Conservation (phyloP, 768 basidiomycete genomes). For the Calocybe gangraenosa region DNA sequence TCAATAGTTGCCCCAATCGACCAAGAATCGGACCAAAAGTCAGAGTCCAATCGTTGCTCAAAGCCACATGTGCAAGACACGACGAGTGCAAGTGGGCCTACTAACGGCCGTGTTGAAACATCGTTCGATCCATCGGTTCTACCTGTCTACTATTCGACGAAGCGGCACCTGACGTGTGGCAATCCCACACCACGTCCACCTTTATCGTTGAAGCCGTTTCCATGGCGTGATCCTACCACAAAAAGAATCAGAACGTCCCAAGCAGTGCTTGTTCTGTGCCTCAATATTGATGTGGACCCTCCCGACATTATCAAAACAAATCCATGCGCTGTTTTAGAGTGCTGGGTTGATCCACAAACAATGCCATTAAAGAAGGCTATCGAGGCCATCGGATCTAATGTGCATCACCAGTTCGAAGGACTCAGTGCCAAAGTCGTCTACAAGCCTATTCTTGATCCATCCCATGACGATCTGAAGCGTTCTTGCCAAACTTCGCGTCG, state of each 20-base stretch:
- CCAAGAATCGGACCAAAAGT: no score
- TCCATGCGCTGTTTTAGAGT: constrained; percentile 92
- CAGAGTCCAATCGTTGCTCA: constrained; percentile 49
- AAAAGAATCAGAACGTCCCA: constrained; percentile 90
- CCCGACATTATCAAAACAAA: constrained; percentile 97
- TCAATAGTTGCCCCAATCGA: no score
- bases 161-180: constrained; percentile 87
- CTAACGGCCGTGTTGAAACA: constrained; percentile 42
- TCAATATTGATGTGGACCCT: constrained; percentile 98
- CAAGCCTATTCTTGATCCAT: constrained; percentile 93
- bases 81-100: constrained; percentile 31
- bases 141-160: constrained; percentile 83
- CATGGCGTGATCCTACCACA: constrained; percentile 78
- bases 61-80: constrained; percentile 28
- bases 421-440: constrained; percentile 92
- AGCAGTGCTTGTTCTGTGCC: constrained; percentile 84
- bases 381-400: constrained; percentile 87
- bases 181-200: constrained; percentile 73
- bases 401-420: constrained; percentile 94
- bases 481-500: constrained; percentile 82
- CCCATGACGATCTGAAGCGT: constrained; percentile 87
- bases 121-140: constrained; percentile 48
- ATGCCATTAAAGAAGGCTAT: constrained; percentile 92
- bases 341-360: constrained; percentile 95
- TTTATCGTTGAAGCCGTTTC: constrained; percentile 59